Evolutionary conservation across 2,329 filamentous ascomycete species (phyloP), one percentile per base, ranked within the genome.

Genomic region (Fragosphaeria purpurea): DNA sequence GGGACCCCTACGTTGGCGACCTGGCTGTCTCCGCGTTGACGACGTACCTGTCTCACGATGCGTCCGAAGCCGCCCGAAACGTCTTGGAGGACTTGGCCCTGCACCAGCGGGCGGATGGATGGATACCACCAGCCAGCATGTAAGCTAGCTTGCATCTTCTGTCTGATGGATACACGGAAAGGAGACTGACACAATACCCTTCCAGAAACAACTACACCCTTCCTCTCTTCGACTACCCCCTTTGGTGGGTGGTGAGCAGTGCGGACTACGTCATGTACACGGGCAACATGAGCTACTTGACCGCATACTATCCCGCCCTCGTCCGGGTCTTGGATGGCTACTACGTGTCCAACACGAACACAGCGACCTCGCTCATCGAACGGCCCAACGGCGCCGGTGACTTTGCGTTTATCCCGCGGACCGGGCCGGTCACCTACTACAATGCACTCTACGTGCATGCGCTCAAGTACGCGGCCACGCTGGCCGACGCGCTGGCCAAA

Each of bases 91-190:
- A 77, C 56, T 58, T 77, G 37, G 72, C 68, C 0, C 60, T 65
- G 41, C 73, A 76, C 55, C 74, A 77, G 58, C 61, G 72, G 22
- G 60, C 50, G 3, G 74, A 77, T 55, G 74, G 74, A 4, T 77
- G 73, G 73, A 74, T 77, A 44, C 74, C 74, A 6, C 74, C 74
- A 0, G 70, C 74, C 7, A 75, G 71, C 60, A 77, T 77, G 67
- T 70, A 59, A 60, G 68, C 56, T 39, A 5, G 9, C 7, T 34
- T 22, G 9, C 7, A 7, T 9, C 7, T n/a, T 4, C 38, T 2
- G 4, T 12, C 22, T 2, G 22, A 22, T 22, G 22, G 22, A 4
- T 7, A 8, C 9, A 43, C 37, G 2, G 6, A n/a, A 39, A n/a
- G 37, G 11, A 11, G 35, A 38, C 12, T 47, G 22, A 35, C 43